phyloP scores from a whole-genome alignment of 2,329 filamentous ascomycete genomes.

The Nigrospora osmanthi region DNA sequence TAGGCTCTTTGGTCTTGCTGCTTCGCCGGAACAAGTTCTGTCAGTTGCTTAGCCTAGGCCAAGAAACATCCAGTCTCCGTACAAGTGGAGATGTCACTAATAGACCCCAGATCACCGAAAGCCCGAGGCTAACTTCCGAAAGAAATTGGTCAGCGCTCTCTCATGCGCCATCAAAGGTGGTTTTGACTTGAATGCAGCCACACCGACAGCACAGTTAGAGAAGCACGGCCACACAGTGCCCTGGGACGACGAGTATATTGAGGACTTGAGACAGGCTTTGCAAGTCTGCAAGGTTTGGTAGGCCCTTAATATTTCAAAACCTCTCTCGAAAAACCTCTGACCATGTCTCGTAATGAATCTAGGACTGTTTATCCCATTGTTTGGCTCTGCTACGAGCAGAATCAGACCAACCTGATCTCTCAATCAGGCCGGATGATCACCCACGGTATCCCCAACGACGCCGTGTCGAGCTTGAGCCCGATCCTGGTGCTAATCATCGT shows the following conservation, averaged over 20 bases:
- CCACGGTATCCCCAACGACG: constrained; percentile 41
- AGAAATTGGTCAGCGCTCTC: constrained; percentile 1
- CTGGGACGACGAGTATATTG: constrained; percentile 7
- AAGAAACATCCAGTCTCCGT: not conserved
- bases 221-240: constrained; percentile 2
- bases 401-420: constrained; percentile 47
- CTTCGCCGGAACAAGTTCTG: constrained; percentile 5
- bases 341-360: not conserved
- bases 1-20: constrained; percentile 4
- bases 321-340: not conserved
- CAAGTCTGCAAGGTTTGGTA: constrained; percentile 7
- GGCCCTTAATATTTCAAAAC: not conserved
- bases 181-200: constrained; percentile 7
- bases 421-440: constrained; percentile 41
- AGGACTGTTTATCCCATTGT: constrained; percentile 35
- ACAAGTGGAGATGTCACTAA: constrained; percentile 3
- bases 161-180: constrained; percentile 3
- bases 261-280: constrained; percentile 7
- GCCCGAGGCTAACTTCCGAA: constrained; percentile 1
- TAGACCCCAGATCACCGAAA: constrained; percentile 2
- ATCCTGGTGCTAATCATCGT: not conserved
- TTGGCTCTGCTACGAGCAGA: constrained; percentile 50
- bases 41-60: not conserved
- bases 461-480: not conserved
- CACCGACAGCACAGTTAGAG: constrained; percentile 5